Conservation (phyloP, 1,139 yeast genomes). For the Yamadazyma dendronema region DNA sequence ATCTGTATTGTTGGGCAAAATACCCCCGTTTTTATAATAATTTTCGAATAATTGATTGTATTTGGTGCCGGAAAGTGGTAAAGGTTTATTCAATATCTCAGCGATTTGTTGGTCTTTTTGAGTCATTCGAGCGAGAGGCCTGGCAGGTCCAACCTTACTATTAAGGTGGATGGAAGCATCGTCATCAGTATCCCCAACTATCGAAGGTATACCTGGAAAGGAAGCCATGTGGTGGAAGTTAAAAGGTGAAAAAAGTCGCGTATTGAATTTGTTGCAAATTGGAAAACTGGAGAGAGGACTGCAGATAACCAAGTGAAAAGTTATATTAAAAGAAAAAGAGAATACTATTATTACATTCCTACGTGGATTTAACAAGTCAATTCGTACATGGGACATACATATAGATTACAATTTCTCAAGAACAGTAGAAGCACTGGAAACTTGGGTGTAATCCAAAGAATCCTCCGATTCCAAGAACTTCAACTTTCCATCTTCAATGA, state of each 20-base stretch:
- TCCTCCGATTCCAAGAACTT: constrained; percentile 67
- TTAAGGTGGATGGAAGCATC: constrained; percentile 44
- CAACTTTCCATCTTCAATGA: constrained; percentile 62
- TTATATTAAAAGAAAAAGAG: too few species aligned
- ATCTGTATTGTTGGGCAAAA: neutral
- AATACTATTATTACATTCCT: too few species aligned
- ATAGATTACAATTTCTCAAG: constrained; percentile 22
- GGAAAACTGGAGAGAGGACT: too few species aligned
- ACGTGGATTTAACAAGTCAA: too few species aligned
- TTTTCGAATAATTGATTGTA: constrained; percentile 7
- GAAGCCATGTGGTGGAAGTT: constrained; percentile 21
- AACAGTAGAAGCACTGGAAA: constrained; percentile 61
- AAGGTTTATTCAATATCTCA: constrained; percentile 12
- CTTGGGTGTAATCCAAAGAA: constrained; percentile 51
- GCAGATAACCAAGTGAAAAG: neutral
- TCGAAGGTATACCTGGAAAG: constrained; percentile 37
- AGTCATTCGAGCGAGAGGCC: constrained; percentile 25
- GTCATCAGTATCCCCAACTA: constrained; percentile 44
- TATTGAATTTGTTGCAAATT: too few species aligned
- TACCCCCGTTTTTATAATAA: constrained; percentile 5
- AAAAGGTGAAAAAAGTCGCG: constrained; percentile 1
- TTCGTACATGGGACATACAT: neutral
- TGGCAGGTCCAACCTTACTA: constrained; percentile 38
- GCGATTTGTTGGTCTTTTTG: constrained; percentile 13
- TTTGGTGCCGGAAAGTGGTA: neutral